Evolutionary conservation across 1,139 yeast genomes (phyloP).

Genomic region (Pichia sp.): DNA sequence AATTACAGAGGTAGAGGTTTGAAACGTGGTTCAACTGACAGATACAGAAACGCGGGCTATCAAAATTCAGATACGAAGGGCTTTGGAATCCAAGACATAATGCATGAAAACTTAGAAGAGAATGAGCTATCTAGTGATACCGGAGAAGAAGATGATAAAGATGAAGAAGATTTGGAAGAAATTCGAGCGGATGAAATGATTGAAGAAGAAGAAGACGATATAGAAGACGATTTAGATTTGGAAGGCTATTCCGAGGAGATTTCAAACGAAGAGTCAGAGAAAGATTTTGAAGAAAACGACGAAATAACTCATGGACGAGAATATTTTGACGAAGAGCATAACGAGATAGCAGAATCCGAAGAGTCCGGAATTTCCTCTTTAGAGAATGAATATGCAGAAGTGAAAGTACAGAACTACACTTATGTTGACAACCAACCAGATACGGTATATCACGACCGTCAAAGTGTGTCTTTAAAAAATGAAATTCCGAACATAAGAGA

Average conservation of each 20-base stretch:
- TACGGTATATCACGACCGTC: neutral
- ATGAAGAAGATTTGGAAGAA: slow-evolving; percentile 5
- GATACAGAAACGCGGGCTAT: neutral
- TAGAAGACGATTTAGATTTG: neutral
- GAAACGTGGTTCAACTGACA: neutral
- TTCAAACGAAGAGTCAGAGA: slow-evolving; percentile 1
- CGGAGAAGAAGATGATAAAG: slow-evolving; percentile 13
- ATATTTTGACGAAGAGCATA: no score
- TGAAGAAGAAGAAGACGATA: neutral
- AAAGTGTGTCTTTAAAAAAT: neutral
- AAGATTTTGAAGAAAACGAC: neutral
- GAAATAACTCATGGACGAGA: no score
- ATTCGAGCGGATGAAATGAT: neutral
- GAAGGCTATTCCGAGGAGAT: neutral
- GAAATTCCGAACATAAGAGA: neutral
- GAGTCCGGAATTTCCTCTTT: neutral
- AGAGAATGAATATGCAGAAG: neutral
- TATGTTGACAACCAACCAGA: neutral
- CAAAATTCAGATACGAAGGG: neutral
- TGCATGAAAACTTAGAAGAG: neutral
- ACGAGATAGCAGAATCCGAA: neutral
- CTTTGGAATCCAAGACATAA: neutral
- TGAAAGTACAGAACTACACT: neutral
- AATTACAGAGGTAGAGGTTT: neutral
- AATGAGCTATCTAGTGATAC: neutral